phyloP scores from a whole-genome alignment of 805 yeast species.

The Schizosaccharomyces japonicus region DNA sequence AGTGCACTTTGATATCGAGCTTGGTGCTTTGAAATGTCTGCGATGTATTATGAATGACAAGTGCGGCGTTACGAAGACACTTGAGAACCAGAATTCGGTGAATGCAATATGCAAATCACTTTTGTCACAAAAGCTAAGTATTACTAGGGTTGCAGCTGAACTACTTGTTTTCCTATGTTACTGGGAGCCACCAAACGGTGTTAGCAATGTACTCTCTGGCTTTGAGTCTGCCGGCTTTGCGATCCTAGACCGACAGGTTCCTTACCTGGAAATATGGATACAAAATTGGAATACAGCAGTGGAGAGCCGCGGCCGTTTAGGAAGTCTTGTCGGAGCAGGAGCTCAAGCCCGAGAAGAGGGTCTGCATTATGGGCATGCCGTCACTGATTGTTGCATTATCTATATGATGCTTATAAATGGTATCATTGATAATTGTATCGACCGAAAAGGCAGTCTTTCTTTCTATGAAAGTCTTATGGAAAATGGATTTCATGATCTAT shows the following conservation, averaged over 20 bases:
- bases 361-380: conserved; percentile 29
- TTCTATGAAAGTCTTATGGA: not conserved
- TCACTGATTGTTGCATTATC: conserved; percentile 46
- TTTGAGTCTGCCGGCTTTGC: too few relatives aligned
- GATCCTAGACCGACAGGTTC: too few relatives aligned
- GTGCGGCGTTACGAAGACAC: conserved; percentile 37
- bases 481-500: not conserved
- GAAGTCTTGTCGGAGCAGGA: conserved; percentile 78
- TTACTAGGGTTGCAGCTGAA: conserved; percentile 62
- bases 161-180: conserved; percentile 35
- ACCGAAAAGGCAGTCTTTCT: not conserved
- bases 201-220: conserved; percentile 32
- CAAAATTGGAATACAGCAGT: conserved; percentile 38
- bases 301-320: conserved; percentile 72
- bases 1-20: conserved; percentile 41
- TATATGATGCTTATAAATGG: conserved; percentile 51
- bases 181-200: conserved; percentile 24
- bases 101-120: conserved; percentile 49
- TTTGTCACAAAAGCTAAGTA: conserved; percentile 46
- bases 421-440: conserved; percentile 8
- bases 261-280: conserved; percentile 56
- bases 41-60: conserved; percentile 43
- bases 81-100: conserved; percentile 22
- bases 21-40: conserved; percentile 51
- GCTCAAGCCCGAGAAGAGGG: conserved; percentile 44